Base-by-base conservation (phyloP, 345 rosid genomes). In the Aquilaria malaccensis region DNA sequence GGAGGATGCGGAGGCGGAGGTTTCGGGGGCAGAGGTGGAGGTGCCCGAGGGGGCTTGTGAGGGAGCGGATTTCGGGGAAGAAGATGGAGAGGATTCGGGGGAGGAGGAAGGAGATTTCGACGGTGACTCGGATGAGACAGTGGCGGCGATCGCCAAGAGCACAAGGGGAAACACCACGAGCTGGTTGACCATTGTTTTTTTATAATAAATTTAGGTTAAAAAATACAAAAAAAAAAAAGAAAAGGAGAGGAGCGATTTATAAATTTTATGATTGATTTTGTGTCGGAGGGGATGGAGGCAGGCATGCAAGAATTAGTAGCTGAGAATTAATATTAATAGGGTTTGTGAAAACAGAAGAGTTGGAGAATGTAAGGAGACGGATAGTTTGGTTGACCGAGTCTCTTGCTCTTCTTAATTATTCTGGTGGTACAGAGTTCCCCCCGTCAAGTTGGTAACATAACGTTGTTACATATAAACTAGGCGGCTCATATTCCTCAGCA, bases 71-170 rank as follows among this genome's bases (percentile, higher is more conserved):
- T 22, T 22, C 22, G 22, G 56, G 10, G 80, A 2, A n/a, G 69
- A 62, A 6, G 76, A 7, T 1, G 61, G 4, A 30, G 72, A 32
- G 10, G 81, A 58, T 41, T 77, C 61, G 4, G 77, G 33, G 2
- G 72, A 11, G 2, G 80, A 62, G 1, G 71, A 55, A n/a, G 76
- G 50, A 0, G 74, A 52, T 46, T 14, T 29, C 22, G 78, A 63
- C 47, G 72, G 47, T 0, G 76, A 67, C 1, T 83, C 15, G 0
- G 81, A 81, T 48, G 79, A 60, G 0, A 76, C 72, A 0, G 78
- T 81, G 1, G 83, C 75, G 12, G 58, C 81, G n/a, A 74, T 52
- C 4, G 46, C 74, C 54, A 79, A 32, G 49, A 68, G 58, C 13
- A 75, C 60, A n/a, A 79, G 29, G 3, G 55, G 67, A 12, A 72